Conservation (phyloP, 1,139 yeast species). For the Yamadazyma epiphylla region DNA sequence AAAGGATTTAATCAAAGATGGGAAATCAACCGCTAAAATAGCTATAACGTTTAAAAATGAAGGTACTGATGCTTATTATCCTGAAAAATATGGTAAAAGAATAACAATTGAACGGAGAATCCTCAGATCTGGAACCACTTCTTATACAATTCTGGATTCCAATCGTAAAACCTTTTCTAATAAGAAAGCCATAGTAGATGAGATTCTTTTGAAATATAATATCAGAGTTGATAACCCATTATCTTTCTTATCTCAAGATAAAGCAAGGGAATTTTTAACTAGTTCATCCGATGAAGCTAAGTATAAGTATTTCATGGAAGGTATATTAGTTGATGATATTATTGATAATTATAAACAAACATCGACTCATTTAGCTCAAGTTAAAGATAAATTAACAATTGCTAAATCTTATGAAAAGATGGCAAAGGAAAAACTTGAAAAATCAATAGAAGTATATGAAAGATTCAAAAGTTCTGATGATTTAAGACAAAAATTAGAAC, state of each 20-base stretch:
- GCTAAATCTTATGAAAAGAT: conserved; percentile 24
- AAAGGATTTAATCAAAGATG: conserved; percentile 73
- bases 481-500: conserved; percentile 39
- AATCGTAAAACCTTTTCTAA: conserved; percentile 48
- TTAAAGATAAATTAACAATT: conserved; percentile 35
- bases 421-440: conserved; percentile 29
- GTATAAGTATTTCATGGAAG: conserved; percentile 74
- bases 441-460: conserved; percentile 31
- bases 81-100: conserved; percentile 59
- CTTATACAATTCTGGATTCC: conserved; percentile 53
- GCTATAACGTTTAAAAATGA: conserved; percentile 57
- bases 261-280: conserved; percentile 85
- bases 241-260: conserved; percentile 90
- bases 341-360: conserved; percentile 46
- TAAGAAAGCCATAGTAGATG: conserved; percentile 63
- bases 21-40: conserved; percentile 61
- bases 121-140: conserved; percentile 44
- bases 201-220: conserved; percentile 65
- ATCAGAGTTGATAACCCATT: conserved; percentile 88
- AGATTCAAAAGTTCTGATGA: conserved; percentile 40
- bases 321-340: conserved; percentile 67
- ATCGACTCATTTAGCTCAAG: conserved; percentile 33
- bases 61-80: conserved; percentile 63
- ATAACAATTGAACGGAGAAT: conserved; percentile 74
- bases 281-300: conserved; percentile 68